These are phyloP conservation scores for Diaporthe vexans DNA, from an alignment of 2,329 filamentous ascomycete genomes.

Conservation along the genomic window DNA sequence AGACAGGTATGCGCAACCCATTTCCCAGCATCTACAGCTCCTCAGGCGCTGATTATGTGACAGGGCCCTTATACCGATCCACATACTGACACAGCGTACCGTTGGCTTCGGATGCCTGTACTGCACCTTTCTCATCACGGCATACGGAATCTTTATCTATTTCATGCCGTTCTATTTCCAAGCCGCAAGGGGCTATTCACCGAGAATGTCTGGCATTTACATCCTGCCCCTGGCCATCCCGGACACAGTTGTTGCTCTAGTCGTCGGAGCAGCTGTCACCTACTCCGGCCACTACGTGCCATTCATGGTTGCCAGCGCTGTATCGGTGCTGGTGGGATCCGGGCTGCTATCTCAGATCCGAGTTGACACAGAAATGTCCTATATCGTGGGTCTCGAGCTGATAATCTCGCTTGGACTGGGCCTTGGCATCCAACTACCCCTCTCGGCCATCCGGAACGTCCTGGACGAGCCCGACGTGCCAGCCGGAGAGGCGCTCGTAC, in stretches of 20 bases:
- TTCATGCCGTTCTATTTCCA: slow-evolving; percentile 22
- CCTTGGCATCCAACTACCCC: not conserved
- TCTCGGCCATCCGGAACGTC: slow-evolving; percentile 10
- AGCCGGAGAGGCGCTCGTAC: not conserved
- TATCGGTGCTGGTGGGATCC: not conserved
- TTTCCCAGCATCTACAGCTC: accelerated
- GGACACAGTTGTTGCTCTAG: not conserved
- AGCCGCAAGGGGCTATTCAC: slow-evolving; percentile 1
- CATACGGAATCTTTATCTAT: not conserved
- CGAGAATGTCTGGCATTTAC: not conserved
- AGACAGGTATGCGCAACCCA: not conserved
- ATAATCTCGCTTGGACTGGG: not conserved
- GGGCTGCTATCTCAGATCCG: not conserved
- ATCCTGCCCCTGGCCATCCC: not conserved
- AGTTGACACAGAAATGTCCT: not conserved
- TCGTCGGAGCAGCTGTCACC: not conserved
- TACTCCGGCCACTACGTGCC: slow-evolving; percentile 7
- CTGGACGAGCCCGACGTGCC: not conserved
- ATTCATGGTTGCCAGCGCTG: slow-evolving; percentile 2
- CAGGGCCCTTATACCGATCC: slow-evolving; percentile 12
- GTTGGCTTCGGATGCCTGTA: slow-evolving; percentile 13
- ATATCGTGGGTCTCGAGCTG: not conserved
- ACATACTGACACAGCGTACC: slow-evolving; percentile 6
- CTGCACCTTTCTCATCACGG: not conserved
- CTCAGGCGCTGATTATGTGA: not conserved